Conservation (phyloP, 2,329 filamentous ascomycete genomes). For the Cercospora sojina region DNA sequence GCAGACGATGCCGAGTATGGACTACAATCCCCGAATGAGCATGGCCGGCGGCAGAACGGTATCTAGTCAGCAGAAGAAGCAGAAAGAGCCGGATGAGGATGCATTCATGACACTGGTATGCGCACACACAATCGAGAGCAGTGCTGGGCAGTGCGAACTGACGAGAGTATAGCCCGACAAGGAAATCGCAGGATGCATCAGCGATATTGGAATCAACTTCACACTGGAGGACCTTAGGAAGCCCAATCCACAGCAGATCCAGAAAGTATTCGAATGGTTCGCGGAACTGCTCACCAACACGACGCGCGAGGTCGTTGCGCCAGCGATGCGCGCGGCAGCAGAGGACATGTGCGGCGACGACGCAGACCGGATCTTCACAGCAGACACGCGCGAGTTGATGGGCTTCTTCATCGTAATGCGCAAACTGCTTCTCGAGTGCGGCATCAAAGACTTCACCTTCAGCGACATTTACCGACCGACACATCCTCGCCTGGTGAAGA, state of each 20-base stretch:
- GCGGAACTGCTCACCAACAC: slow-evolving; percentile 91
- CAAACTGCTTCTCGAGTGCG: slow-evolving; percentile 77
- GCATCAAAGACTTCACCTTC: slow-evolving; percentile 91
- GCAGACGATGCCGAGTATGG: slow-evolving; percentile 42
- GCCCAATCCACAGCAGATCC: slow-evolving; percentile 89
- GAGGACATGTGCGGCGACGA: slow-evolving; percentile 84
- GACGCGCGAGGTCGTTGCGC: slow-evolving; percentile 88
- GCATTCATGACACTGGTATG: slow-evolving; percentile 53
- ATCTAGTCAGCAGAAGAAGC: slow-evolving; percentile 41
- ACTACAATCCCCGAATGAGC: slow-evolving; percentile 53
- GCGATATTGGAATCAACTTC: slow-evolving; percentile 91
- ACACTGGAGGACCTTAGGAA: slow-evolving; percentile 84
- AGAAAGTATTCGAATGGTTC: slow-evolving; percentile 98
- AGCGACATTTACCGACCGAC: slow-evolving; percentile 88
- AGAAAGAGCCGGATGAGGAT: slow-evolving; percentile 46
- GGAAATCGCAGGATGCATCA: slow-evolving; percentile 96
- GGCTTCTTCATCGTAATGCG: slow-evolving; percentile 87
- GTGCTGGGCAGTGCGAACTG: slow-evolving; percentile 8
- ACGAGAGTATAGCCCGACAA: slow-evolving; percentile 54
- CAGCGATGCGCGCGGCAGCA: slow-evolving; percentile 88
- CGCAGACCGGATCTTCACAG: slow-evolving; percentile 72
- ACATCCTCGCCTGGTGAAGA: slow-evolving; percentile 84
- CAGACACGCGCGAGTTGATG: slow-evolving; percentile 91
- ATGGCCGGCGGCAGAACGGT: slow-evolving; percentile 44
- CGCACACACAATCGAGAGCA: slow-evolving; percentile 11